Evolutionary conservation across 768 basidiomycete genomes (phyloP).

Genomic region (Tulasnella sp.): DNA sequence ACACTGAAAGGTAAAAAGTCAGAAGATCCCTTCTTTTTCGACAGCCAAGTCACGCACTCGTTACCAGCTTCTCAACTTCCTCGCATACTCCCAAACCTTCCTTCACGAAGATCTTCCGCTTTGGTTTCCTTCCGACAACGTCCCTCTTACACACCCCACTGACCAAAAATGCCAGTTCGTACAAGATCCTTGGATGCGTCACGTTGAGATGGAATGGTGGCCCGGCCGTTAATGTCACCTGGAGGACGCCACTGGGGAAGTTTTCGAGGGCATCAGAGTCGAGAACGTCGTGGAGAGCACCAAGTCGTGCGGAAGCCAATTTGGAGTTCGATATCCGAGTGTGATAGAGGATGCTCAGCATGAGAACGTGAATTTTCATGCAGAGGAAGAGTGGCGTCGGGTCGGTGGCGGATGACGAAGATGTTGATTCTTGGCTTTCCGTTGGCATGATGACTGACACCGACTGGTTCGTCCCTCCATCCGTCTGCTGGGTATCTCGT

Average conservation of each 20-base stretch:
- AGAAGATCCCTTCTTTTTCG: background rate
- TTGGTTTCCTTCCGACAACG: conserved; percentile 72
- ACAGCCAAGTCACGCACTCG: conserved; percentile 43
- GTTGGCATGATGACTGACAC: conserved; percentile 21
- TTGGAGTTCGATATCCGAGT: conserved; percentile 61
- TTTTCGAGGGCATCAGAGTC: conserved; percentile 58
- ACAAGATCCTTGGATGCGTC: conserved; percentile 70
- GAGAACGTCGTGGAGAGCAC: conserved; percentile 65
- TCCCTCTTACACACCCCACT: conserved; percentile 71
- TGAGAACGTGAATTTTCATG: conserved; percentile 62
- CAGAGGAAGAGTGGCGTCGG: conserved; percentile 40
- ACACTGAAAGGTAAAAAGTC: conserved; percentile 47
- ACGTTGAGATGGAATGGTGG: conserved; percentile 55
- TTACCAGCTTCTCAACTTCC: conserved; percentile 51
- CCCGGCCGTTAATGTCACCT: conserved; percentile 47
- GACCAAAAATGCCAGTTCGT: conserved; percentile 66
- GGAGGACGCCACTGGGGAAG: conserved; percentile 48
- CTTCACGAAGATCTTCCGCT: conserved; percentile 66
- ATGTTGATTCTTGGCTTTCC: conserved; percentile 33
- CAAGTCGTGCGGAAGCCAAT: conserved; percentile 56
- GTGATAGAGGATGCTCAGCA: conserved; percentile 63
- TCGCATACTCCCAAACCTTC: conserved; percentile 53
- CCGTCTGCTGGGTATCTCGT: conserved; percentile 22
- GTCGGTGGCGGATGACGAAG: conserved; percentile 23
- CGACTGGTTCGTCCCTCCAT: background rate